Percentiles rank a stretch among this genome's conserved stretches.
Evolutionary conservation across 305 asterid genomes (phyloP).

Genomic region (Fraxinus greggii): DNA sequence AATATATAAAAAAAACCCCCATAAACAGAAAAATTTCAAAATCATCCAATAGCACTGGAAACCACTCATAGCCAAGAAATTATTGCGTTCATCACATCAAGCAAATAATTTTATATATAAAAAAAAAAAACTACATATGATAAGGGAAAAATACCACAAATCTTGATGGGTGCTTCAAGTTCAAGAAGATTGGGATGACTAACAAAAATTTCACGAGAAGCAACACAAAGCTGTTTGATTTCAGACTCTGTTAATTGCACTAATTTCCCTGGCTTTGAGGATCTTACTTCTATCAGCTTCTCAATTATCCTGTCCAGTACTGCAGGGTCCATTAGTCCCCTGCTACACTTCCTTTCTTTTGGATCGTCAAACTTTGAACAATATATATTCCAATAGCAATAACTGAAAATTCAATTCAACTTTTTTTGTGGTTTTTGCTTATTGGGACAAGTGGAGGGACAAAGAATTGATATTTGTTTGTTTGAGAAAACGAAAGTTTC

Average conservation of each 20-base stretch:
- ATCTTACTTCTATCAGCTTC: conserved; percentile 79
- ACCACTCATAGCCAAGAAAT: background rate
- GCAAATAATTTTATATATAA: background rate
- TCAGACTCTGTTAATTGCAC: conserved; percentile 91
- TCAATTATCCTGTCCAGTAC: conserved; percentile 78
- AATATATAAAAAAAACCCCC: background rate
- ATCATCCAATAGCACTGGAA: background rate
- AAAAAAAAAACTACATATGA: background rate
- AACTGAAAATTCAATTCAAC: conserved; percentile 15
- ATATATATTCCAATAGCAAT: background rate
- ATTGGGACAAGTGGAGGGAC: conserved; percentile 22
- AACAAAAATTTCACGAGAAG: conserved; percentile 75
- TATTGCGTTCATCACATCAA: background rate
- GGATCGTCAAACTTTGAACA: conserved; percentile 23
- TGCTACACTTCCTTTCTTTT: background rate
- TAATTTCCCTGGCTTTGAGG: conserved; percentile 87
- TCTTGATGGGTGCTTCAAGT: conserved; percentile 96
- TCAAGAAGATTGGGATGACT: conserved; percentile 93
- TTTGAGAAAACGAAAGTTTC: background rate
- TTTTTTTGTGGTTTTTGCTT: background rate
- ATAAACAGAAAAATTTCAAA: background rate
- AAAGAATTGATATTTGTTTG: background rate
- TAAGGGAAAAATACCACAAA: conserved; percentile 60
- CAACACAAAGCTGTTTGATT: conserved; percentile 88
- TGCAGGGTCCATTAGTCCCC: conserved; percentile 62